Evolutionary conservation across 768 basidiomycete genomes (phyloP).

Genomic region (Coprinopsis strossmayeri): DNA sequence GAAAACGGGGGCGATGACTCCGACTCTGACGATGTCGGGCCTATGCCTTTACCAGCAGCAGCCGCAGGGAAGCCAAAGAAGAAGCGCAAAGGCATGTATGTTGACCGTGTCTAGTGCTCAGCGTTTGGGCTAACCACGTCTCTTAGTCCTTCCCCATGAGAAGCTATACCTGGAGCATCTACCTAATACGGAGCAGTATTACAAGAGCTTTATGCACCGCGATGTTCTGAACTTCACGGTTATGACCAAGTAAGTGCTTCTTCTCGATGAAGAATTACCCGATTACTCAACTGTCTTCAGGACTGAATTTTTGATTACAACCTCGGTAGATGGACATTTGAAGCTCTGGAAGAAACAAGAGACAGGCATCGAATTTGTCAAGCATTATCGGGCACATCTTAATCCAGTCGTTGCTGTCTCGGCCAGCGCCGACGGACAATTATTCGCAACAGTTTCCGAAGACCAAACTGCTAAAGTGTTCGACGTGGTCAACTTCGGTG

Average conservation of each 20-base stretch:
- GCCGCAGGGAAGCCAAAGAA: constrained; percentile 36
- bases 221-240: constrained; percentile 86
- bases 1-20: constrained; percentile 35
- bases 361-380: constrained; percentile 93
- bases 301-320: constrained; percentile 90
- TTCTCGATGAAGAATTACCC: background rate
- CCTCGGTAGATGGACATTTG: constrained; percentile 89
- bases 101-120: background rate
- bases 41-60: constrained; percentile 74
- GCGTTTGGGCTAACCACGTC: background rate
- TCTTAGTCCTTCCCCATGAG: constrained; percentile 91
- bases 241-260: constrained; percentile 69
- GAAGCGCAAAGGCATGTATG: constrained; percentile 71
- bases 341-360: constrained; percentile 99
- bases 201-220: constrained; percentile 97
- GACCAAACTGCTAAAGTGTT: constrained; percentile 94
- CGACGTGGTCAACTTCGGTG: constrained; percentile 97
- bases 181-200: constrained; percentile 89
- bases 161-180: constrained; percentile 88
- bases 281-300: constrained; percentile 33
- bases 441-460: constrained; percentile 88
- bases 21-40: constrained; percentile 78
- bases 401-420: constrained; percentile 73
- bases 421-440: constrained; percentile 84
- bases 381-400: constrained; percentile 93